Evolutionary conservation across 2,329 filamentous ascomycete species (phyloP).

Genomic region (Cordyceps tenuipes): DNA sequence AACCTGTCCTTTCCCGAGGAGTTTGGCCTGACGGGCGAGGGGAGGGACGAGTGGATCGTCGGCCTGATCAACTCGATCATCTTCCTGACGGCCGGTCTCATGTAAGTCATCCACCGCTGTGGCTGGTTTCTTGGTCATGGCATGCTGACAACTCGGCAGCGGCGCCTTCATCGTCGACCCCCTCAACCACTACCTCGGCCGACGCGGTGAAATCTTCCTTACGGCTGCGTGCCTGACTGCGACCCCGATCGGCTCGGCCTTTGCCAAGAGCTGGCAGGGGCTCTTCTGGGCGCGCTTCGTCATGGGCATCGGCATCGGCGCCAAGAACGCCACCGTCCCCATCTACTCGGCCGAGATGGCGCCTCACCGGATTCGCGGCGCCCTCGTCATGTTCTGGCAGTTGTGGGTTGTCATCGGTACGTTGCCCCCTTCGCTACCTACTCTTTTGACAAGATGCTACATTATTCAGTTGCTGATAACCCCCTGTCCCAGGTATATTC

Average conservation of each 20-base stretch:
- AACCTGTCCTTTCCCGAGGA: slow-evolving; percentile 49
- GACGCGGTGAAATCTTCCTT: slow-evolving; percentile 59
- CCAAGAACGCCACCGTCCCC: slow-evolving; percentile 56
- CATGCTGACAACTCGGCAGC: slow-evolving; percentile 9
- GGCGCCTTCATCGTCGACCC: slow-evolving; percentile 31
- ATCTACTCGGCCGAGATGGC: slow-evolving; percentile 67
- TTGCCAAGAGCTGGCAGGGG: slow-evolving; percentile 56
- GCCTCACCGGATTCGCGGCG: slow-evolving; percentile 58
- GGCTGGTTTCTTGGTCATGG: too few species aligned
- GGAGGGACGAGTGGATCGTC: slow-evolving; percentile 37
- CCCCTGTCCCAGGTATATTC: slow-evolving; percentile 29
- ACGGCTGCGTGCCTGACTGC: slow-evolving; percentile 42
- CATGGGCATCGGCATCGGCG: slow-evolving; percentile 60
- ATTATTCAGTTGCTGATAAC: too few species aligned
- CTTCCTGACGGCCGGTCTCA: slow-evolving; percentile 41
- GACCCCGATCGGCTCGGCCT: slow-evolving; percentile 46
- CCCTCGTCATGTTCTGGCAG: slow-evolving; percentile 72
- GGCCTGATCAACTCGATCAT: slow-evolving; percentile 27
- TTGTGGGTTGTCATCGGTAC: slow-evolving; percentile 23
- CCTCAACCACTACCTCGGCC: slow-evolving; percentile 54
- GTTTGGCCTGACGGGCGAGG: slow-evolving; percentile 27
- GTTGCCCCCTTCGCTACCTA: not conserved
- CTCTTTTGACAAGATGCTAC: too few species aligned
- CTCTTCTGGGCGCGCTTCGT: slow-evolving; percentile 58
- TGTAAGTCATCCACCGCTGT: slow-evolving; percentile 36